phyloP scores from a whole-genome alignment of 2,329 filamentous ascomycete genomes.

The Microsporum ferrugineum region DNA sequence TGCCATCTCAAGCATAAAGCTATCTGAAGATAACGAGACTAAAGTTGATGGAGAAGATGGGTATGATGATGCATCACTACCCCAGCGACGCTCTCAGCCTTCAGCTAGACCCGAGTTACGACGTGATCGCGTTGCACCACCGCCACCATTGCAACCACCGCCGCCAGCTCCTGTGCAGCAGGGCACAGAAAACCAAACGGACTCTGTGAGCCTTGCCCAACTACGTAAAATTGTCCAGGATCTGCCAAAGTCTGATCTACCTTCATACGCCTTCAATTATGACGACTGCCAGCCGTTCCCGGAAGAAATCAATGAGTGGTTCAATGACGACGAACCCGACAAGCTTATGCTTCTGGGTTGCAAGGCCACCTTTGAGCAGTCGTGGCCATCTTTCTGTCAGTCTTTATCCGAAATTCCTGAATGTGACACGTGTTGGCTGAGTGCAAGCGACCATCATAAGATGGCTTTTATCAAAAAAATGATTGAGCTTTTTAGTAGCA shows the following conservation, averaged over 20 bases:
- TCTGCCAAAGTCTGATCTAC: constrained; percentile 56
- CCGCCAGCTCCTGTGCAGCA: constrained; percentile 35
- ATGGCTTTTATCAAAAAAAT: constrained; percentile 32
- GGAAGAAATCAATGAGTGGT: constrained; percentile 96
- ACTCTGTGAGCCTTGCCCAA: constrained; percentile 66
- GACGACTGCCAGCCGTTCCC: constrained; percentile 60
- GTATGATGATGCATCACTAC: constrained; percentile 10
- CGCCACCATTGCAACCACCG: constrained; percentile 32
- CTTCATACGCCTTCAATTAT: constrained; percentile 78
- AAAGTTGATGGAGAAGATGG: constrained; percentile 11
- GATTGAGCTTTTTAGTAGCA: constrained; percentile 28
- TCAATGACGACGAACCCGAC: constrained; percentile 80
- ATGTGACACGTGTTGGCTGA: constrained; percentile 52
- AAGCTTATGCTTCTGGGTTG: constrained; percentile 65
- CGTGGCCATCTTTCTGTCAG: constrained; percentile 51
- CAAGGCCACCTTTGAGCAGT: constrained; percentile 63
- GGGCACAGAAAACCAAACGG: constrained; percentile 34
- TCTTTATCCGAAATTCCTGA: constrained; percentile 22
- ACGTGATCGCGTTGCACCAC: constrained; percentile 29
- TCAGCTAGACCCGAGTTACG: constrained; percentile 27
- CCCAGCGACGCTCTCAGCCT: constrained; percentile 14
- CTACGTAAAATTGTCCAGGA: constrained; percentile 62
- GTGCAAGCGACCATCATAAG: constrained; percentile 45
- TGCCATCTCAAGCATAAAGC: constrained; percentile 27
- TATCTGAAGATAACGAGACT: constrained; percentile 10